Percentiles rank a stretch among this genome's conserved stretches.
phyloP scores from a whole-genome alignment of 2,329 filamentous ascomycete species.

The Aspergillus sclerotialis region DNA sequence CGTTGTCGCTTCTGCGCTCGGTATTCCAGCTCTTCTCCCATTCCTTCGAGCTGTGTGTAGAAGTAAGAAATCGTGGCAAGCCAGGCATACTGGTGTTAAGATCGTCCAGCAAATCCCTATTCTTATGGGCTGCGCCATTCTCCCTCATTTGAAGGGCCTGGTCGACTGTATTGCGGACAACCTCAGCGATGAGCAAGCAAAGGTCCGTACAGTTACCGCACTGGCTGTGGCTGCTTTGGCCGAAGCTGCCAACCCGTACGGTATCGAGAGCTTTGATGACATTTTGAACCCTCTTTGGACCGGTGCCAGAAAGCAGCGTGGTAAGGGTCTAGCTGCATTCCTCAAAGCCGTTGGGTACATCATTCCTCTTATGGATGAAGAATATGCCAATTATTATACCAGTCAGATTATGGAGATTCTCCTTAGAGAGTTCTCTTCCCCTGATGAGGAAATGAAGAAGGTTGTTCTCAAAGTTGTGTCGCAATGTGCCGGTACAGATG shows the following conservation, averaged over 20 bases:
- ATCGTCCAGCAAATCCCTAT: conserved; percentile 99
- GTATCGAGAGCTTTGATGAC: conserved; percentile 98
- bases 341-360: conserved; percentile 97
- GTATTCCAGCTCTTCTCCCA: conserved; percentile 88
- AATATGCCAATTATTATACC: conserved; percentile 98
- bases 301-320: conserved; percentile 88
- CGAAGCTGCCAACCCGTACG: conserved; percentile 94
- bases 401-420: conserved; percentile 98
- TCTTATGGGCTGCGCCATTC: conserved; percentile 92
- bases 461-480: conserved; percentile 96
- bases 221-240: conserved; percentile 90
- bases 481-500: conserved; percentile 88
- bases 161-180: conserved; percentile 96
- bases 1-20: conserved; percentile 90
- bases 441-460: conserved; percentile 99
- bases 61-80: conserved; percentile 99
- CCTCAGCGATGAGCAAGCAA: conserved; percentile 94
- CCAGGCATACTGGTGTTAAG: conserved; percentile 95
- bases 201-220: conserved; percentile 92
- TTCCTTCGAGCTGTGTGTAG: conserved; percentile 93
- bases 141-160: conserved; percentile 90
- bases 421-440: conserved; percentile 89
- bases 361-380: conserved; percentile 98
- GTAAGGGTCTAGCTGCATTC: conserved; percentile 91
- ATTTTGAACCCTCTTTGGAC: conserved; percentile 97